Base-by-base conservation (phyloP, 228 moss, liverwort and hornwort species). In the Sphagnum magellanicum region DNA sequence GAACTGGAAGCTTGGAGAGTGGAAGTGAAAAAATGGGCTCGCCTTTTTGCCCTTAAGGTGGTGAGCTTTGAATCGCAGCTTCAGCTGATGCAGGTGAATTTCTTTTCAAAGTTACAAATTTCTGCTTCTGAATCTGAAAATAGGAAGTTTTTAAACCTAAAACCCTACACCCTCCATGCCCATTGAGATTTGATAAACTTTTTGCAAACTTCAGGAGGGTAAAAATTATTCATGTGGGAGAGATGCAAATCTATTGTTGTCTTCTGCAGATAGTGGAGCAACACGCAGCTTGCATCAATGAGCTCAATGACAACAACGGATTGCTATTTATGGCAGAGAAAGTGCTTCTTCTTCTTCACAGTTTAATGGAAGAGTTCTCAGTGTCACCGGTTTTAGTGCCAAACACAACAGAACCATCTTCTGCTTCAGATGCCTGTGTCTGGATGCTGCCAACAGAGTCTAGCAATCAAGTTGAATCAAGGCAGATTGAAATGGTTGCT, bases 11-110 rank as follows among this genome's bases (percentile, higher is more conserved):
- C 71, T 63, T 95, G 90, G 92, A 82, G 82, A 80, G 65, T 83
- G 71, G 88, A 88, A 79, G 90, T 90, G 55, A 81, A 75, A 63
- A 76, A 76, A 48, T 91, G 87, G 88, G 69, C 92, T 66, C 81
- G 88, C 70, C 74, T 95, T 60, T 67, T 95, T 58, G 78, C 77
- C 47, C 57, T 88, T 61, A 78, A 80, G 51, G 78, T 88, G 63
- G 77, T 90, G 63, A 66, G 79, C 67, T 64, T 73, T 69, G 67
- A 72, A 60, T 70, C 76, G 58, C 74, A 86, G 68, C 79, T 79
- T 72, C 68, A 72, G 51, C 52, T 88, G 52, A 78, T 94, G 73
- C 74, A 74, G 80, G 94, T 94, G 76, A 79, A 74, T 53, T 63
- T 55, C 63, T n/a, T n/a, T 48, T 46, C n/a, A 10, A 48, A 4